Conservation (phyloP, 108 stramenopile genomes). For the Craspedostauros australis region DNA sequence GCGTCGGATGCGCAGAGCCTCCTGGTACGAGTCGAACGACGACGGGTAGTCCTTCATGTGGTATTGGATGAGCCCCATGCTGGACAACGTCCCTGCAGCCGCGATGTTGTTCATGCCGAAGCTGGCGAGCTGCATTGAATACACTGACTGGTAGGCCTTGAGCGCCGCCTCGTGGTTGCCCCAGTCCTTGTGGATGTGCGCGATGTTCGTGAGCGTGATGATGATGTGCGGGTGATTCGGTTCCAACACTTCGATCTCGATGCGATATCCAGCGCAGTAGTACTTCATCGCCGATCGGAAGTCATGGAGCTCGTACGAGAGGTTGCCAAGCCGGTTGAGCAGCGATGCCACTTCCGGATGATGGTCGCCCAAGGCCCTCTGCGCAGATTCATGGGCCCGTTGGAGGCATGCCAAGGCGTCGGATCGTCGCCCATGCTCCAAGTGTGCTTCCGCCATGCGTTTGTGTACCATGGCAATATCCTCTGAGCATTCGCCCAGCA, state of each 20-base stretch:
- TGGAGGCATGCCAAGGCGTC: slow-evolving; percentile 31
- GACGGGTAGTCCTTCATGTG: slow-evolving; percentile 26
- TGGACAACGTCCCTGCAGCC: slow-evolving; percentile 42
- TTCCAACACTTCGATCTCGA: slow-evolving; percentile 34
- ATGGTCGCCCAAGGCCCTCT: slow-evolving; percentile 25
- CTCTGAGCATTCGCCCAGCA: slow-evolving; percentile 23
- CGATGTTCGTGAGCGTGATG: slow-evolving; percentile 37
- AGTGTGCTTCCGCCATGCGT: slow-evolving; percentile 51
- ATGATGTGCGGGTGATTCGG: slow-evolving; percentile 39
- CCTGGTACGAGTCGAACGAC: slow-evolving; percentile 55
- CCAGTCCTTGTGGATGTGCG: slow-evolving; percentile 25
- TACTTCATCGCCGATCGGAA: slow-evolving; percentile 37
- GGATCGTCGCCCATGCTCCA: slow-evolving; percentile 28
- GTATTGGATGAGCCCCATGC: slow-evolving; percentile 50
- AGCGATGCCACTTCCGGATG: slow-evolving; percentile 55
- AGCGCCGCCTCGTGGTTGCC: slow-evolving; percentile 33
- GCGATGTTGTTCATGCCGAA: slow-evolving; percentile 27
- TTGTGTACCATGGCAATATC: slow-evolving; percentile 49
- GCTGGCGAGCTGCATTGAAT: slow-evolving; percentile 18
- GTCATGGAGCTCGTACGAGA: slow-evolving; percentile 45
- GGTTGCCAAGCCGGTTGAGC: slow-evolving; percentile 55
- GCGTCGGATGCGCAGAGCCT: slow-evolving; percentile 40
- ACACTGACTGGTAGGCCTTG: slow-evolving; percentile 30
- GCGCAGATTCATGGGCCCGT: slow-evolving; percentile 18
- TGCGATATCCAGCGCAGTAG: slow-evolving; percentile 42